phyloP scores from a whole-genome alignment of 495 filamentous ascomycete genomes.

The Evernia prunastri region DNA sequence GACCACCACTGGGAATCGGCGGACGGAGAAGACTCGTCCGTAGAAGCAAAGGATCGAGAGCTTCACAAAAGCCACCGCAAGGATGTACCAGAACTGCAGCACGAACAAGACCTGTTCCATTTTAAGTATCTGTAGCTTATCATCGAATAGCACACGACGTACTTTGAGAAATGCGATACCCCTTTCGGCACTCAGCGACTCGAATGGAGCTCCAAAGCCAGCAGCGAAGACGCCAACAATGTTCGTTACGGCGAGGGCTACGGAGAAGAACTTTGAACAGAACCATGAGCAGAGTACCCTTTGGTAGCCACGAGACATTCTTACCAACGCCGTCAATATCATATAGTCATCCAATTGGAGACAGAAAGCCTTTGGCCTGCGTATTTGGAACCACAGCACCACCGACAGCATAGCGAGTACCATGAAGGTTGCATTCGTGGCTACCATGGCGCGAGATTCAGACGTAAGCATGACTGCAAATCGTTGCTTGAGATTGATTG shows the following conservation, averaged over 20 bases:
- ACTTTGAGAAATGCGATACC: constrained; percentile 17
- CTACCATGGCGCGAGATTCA: constrained; percentile 1
- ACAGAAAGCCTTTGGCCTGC: not conserved
- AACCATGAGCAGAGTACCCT: not conserved
- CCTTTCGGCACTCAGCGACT: constrained; percentile 4
- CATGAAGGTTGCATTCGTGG: constrained; percentile 11
- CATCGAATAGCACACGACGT: not conserved
- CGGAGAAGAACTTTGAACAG: constrained; percentile 2
- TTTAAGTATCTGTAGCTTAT: not conserved
- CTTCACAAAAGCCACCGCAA: constrained; percentile 24
- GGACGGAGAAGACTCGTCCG: constrained; percentile 10
- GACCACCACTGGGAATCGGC: not conserved
- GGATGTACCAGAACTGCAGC: constrained; percentile 19
- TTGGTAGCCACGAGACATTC: no score
- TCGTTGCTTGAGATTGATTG: no score
- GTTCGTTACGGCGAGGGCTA: constrained; percentile 10
- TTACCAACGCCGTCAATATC: constrained; percentile 12
- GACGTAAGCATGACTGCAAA: constrained; percentile 6
- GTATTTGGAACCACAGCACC: constrained; percentile 1
- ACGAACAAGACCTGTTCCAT: constrained; percentile 11
- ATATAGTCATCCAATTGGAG: constrained; percentile 12
- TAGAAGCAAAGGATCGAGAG: constrained; percentile 27
- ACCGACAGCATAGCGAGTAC: not conserved
- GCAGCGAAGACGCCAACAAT: constrained; percentile 12
- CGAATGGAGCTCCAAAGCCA: constrained; percentile 14